Base-by-base conservation (phyloP, 1,139 yeast species). In the Geotrichum siamense region DNA sequence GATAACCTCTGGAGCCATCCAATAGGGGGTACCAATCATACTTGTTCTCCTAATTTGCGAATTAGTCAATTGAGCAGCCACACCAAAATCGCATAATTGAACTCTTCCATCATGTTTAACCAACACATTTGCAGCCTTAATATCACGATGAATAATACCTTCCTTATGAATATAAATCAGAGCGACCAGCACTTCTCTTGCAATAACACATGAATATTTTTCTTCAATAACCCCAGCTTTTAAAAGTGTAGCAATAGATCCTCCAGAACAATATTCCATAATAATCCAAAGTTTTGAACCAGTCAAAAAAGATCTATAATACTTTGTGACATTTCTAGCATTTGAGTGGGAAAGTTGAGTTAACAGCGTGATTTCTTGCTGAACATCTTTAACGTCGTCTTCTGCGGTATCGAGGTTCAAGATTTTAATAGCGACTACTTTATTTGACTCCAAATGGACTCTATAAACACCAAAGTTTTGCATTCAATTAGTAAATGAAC, bases 1-100 rank as follows among this genome's bases (percentile, higher is more conserved):
- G 37, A 91, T 91, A 20, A 91, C 98, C 62, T 91, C 98, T 0
- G 98, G 98, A 0, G 97, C 98, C 99, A 91, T 91, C 98, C 99
- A 91, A 62, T 89, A 91, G 0, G 98, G 98, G 0, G 99, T 93
- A 5, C 99, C 99, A 0, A 95, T 97, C 77, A 91, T 87, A 1
- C 98, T 91, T 34, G 91, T 85, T 56, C 98, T 72, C 59, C 89
- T 83, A 39, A 79, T 63, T 25, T 80, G 78, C 32, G 81, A 75
- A 13, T 91, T 74, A 1, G 94, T 76, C 30, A 89, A 69, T 60
- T 85, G 91, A 1, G 97, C 96, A 0, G 98, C 97, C 15, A 91
- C 98, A 27, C 98, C 98, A 66, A 91, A 91, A 63, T 91, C 98
- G 71, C 98, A 91, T 38, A 93, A 71, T 57, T 85, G 87, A 2